phyloP scores from a whole-genome alignment of 2,329 filamentous ascomycete genomes.

The Pseudohalonectria lignicola region DNA sequence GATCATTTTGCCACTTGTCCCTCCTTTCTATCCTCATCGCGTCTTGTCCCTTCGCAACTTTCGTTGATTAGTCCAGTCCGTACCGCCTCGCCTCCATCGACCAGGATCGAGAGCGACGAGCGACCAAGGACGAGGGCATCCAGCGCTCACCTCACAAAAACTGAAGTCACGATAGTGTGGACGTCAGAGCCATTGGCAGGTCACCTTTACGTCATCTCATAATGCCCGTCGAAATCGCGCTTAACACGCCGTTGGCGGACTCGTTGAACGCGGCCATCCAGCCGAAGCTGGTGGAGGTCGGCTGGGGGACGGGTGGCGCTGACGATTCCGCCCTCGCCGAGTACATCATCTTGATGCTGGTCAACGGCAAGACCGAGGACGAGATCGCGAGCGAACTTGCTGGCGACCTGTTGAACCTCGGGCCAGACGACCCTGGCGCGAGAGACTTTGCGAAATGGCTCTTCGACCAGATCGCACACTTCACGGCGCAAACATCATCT shows the following conservation, averaged over 20 bases:
- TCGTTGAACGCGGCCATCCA: slow-evolving; percentile 75
- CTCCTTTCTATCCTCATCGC: no score
- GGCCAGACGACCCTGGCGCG: slow-evolving; percentile 72
- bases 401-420: slow-evolving; percentile 72
- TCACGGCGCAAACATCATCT: slow-evolving; percentile 52
- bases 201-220: no score
- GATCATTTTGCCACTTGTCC: no score
- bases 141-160: no score
- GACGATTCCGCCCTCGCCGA: slow-evolving; percentile 81
- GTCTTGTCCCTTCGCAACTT: no score
- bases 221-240: slow-evolving; percentile 76
- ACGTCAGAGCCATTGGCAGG: no score
- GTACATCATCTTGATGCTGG: slow-evolving; percentile 95
- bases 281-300: slow-evolving; percentile 83
- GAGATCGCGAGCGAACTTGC: slow-evolving; percentile 84
- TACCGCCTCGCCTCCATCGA: no score
- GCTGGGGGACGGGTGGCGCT: slow-evolving; percentile 71
- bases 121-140: no score
- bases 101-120: no score
- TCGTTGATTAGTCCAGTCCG: no score
- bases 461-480: slow-evolving; percentile 69
- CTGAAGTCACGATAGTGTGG: no score
- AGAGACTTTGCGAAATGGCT: slow-evolving; percentile 83
- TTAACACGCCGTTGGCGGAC: slow-evolving; percentile 74
- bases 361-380: slow-evolving; percentile 85